A percentile compares a stretch with the other conserved stretches of the same genome.
phyloP scores from a whole-genome alignment of 768 basidiomycete species.

The Mycena filopes region DNA sequence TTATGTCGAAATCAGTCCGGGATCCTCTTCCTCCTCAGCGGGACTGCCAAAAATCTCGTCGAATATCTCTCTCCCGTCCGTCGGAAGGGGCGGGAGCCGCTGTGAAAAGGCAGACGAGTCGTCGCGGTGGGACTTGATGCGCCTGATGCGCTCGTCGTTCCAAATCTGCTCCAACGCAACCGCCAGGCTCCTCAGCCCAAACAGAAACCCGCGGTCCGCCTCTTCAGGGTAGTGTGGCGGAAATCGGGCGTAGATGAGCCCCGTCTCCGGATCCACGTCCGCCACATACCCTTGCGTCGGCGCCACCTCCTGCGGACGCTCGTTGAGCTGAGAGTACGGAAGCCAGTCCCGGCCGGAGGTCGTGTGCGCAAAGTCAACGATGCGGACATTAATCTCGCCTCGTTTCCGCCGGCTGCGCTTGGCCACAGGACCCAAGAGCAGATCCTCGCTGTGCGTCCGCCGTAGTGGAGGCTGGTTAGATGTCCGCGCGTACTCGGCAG shows the following conservation, averaged over 20 bases:
- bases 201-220: conserved; percentile 94
- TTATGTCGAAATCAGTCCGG: conserved; percentile 81
- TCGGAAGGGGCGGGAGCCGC: conserved; percentile 71
- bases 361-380: conserved; percentile 99
- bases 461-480: conserved; percentile 63
- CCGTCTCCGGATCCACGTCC: conserved; percentile 83
- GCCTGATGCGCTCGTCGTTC: conserved; percentile 82
- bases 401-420: conserved; percentile 80
- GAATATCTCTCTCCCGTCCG: conserved; percentile 85
- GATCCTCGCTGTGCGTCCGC: conserved; percentile 83
- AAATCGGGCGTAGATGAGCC: conserved; percentile 90
- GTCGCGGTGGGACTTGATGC: conserved; percentile 72
- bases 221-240: conserved; percentile 90
- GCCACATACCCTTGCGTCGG: conserved; percentile 82
- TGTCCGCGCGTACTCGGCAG: conserved; percentile 52
- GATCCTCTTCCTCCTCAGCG: conserved; percentile 64
- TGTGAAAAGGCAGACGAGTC: conserved; percentile 55
- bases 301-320: conserved; percentile 59
- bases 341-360: conserved; percentile 95
- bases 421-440: conserved; percentile 72
- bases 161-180: conserved; percentile 85
- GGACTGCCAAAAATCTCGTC: conserved; percentile 70
- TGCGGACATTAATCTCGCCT: conserved; percentile 94
- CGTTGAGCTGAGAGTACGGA: conserved; percentile 63
- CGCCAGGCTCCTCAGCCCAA: conserved; percentile 86